Base-by-base conservation (phyloP, 208 protist genomes). In the Acanthamoeba polyphaga region DNA sequence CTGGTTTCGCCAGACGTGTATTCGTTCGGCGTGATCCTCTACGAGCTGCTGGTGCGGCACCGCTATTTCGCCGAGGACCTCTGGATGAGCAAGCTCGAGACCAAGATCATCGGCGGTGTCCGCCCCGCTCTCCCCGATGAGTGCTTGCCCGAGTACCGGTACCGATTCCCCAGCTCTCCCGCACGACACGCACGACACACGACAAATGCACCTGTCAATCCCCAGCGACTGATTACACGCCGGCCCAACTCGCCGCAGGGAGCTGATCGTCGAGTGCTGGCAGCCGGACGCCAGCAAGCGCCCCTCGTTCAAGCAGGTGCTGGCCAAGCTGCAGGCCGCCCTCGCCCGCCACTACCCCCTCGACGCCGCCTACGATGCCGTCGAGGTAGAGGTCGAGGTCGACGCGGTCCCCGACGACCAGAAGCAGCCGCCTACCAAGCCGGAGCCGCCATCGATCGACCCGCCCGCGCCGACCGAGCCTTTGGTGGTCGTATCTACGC, bases 21-120 rank as follows among this genome's bases (percentile, higher is more conserved):
- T 43, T 62, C 94, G 0, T 96, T 68, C 80, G 95, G 95, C 51
- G 94, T 96, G 27, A 96, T 96, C 1, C 17, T 96, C 1, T 96
- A 93, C 58, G 95, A 96, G 38, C 22, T 96, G 27, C 62, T 95
- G 12, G 55, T 90, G 29, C 60, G 95, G 32, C 58, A 90, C 1
- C 89, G 78, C 32, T 96, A 94, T 49, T 96, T 96, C 55, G 46
- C 27, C 29, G 80, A 87, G 2, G 92, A 95, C 32, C 38, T 58
- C 2, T 95, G 92, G 58, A 96, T 96, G 94, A 94, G 82, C 34
- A 90, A 91, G 66, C 51, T 96, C 4, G 95, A 96, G 46, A 43
- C 66, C 55, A 55, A 94, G 51, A 95, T 95, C 49, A 91, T 70
- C 6, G 80, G 92, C 38, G 95, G 94, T 13, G 27, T 55, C 32